Evolutionary conservation across 176 grass and related monocot genomes (phyloP).

Genomic region (Zizania latifolia): DNA sequence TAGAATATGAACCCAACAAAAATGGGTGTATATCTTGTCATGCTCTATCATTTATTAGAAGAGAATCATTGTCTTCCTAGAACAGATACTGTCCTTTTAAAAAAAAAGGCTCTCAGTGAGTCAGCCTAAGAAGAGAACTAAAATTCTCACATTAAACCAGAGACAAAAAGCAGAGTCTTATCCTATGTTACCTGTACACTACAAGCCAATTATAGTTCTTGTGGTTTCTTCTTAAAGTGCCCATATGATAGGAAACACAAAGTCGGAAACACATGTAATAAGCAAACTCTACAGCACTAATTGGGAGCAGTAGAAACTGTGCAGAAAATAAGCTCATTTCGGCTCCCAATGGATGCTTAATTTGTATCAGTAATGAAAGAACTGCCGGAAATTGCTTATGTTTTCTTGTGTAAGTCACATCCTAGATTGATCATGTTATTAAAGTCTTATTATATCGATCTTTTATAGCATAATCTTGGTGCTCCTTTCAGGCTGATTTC

Average conservation of each 20-base stretch:
- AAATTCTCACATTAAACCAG: slow-evolving; percentile 3
- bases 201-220: neutral
- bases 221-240: neutral
- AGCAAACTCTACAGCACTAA: neutral
- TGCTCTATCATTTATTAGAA: neutral
- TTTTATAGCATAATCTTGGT: slow-evolving; percentile 20
- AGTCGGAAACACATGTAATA: neutral
- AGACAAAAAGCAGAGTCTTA: neutral
- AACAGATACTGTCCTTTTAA: neutral
- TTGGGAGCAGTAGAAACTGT: neutral
- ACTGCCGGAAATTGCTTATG: neutral
- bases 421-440: neutral
- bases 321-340: neutral
- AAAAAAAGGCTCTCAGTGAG: neutral
- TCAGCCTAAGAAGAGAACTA: neutral
- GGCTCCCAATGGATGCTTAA: neutral
- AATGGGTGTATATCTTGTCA: neutral
- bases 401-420: neutral
- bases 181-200: neutral
- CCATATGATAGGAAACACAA: neutral
- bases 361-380: slow-evolving; percentile 21
- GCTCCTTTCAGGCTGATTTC: slow-evolving; percentile 69
- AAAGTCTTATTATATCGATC: slow-evolving; percentile 6
- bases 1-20: neutral
- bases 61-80: neutral